Percentiles rank a stretch among this genome's conserved stretches.
Evolutionary conservation across 441 rosid genomes (phyloP).

Genomic region (Corymbia calophylla): DNA sequence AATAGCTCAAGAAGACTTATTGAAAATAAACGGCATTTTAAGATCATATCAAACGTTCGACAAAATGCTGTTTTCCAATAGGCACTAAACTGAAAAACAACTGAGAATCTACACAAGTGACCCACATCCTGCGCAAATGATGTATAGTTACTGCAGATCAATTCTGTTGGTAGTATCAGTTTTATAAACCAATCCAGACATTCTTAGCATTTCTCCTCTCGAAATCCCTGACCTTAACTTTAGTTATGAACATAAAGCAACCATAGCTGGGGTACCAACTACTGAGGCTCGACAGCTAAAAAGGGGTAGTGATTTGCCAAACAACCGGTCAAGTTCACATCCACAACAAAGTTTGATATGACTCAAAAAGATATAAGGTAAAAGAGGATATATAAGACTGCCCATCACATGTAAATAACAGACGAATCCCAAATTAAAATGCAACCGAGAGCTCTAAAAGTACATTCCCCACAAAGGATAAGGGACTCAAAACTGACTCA

Average conservation of each 20-base stretch:
- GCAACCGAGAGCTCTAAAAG: background rate
- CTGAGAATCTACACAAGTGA: background rate
- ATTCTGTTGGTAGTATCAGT: background rate
- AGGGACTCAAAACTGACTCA: background rate
- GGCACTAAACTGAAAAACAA: background rate
- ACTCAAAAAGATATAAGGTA: background rate
- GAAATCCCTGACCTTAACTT: background rate
- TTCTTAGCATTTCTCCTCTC: background rate
- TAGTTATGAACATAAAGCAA: background rate
- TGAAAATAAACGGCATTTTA: background rate
- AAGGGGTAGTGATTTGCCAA: too few species aligned
- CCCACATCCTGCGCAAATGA: background rate
- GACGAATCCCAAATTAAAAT: background rate
- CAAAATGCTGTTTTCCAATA: background rate
- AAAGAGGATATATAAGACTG: background rate
- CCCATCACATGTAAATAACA: background rate
- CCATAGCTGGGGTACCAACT: background rate
- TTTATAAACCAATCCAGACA: background rate
- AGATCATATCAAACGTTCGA: background rate
- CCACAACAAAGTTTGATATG: background rate
- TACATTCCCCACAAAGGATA: background rate
- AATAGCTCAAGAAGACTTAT: background rate
- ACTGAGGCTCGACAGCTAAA: background rate
- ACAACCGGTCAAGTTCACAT: background rate
- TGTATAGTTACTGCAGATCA: background rate